These are phyloP conservation scores for Fusarium nurragi DNA, from an alignment of 2,329 filamentous ascomycete genomes.

Conservation along the genomic window DNA sequence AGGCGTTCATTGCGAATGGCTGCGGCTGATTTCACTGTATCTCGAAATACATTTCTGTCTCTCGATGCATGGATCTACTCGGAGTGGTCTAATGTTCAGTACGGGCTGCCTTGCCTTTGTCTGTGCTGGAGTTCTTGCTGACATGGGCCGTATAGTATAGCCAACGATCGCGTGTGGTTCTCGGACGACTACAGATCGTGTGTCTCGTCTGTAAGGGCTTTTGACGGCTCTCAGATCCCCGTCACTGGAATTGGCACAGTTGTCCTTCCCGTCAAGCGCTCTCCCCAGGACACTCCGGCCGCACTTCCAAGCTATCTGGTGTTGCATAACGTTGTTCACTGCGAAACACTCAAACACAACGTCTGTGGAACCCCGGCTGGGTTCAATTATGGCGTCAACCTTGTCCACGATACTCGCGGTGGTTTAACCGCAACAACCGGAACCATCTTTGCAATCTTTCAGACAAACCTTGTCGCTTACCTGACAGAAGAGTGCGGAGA, in stretches of 20 bases:
- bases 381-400: background rate
- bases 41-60: background rate
- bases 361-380: background rate
- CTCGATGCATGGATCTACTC: background rate
- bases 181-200: background rate
- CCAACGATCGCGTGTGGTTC: background rate
- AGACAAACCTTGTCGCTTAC: too few relatives aligned
- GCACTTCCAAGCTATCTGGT: background rate
- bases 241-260: background rate
- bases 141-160: background rate
- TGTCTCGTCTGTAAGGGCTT: background rate
- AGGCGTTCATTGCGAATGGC: too few relatives aligned
- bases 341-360: background rate
- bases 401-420: too few relatives aligned
- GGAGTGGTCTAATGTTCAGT: background rate
- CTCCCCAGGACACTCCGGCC: background rate
- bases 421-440: too few relatives aligned
- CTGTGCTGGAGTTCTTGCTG: background rate
- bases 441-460: too few relatives aligned
- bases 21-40: too few relatives aligned
- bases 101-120: background rate
- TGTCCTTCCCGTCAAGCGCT: background rate
- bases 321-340: background rate
- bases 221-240: too few relatives aligned
- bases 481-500: too few relatives aligned